These are phyloP conservation scores for Solanum corneliomulleri DNA, from an alignment of 257 asterid species.

Conservation along the genomic window DNA sequence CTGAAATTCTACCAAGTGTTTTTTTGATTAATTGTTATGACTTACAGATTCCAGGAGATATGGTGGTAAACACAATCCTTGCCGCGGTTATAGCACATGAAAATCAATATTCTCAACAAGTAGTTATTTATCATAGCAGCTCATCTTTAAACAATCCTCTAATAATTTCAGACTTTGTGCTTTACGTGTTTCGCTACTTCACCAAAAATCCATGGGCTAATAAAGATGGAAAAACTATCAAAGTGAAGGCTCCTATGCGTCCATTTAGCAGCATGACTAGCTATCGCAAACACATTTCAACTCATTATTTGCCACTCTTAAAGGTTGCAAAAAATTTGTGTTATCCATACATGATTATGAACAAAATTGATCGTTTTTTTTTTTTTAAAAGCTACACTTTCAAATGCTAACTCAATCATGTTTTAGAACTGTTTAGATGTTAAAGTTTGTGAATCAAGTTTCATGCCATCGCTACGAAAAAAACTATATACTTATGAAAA, in stretches of 20 bases:
- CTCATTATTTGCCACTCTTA: conserved; percentile 28
- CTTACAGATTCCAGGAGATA: neutral
- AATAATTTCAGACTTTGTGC: conserved; percentile 5
- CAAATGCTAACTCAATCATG: neutral
- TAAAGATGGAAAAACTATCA: conserved; percentile 16
- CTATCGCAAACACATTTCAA: conserved; percentile 32
- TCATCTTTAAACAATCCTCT: conserved; percentile 38
- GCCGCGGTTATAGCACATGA: neutral
- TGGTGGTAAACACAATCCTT: neutral
- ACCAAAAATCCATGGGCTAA: conserved; percentile 20
- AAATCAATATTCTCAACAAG: neutral
- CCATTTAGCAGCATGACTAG: conserved; percentile 24
- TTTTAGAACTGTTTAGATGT: neutral
- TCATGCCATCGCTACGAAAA: conserved; percentile 23
- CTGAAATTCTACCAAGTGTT: too few species aligned
- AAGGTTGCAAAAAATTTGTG: conserved; percentile 8
- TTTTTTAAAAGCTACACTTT: neutral
- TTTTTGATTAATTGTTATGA: neutral
- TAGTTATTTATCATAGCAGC: conserved; percentile 34
- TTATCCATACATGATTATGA: neutral
- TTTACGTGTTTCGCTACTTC: conserved; percentile 13
- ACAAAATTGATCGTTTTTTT: neutral
- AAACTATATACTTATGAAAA: conserved; percentile 4
- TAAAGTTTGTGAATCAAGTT: neutral
- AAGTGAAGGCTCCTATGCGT: conserved; percentile 1